Conservation (phyloP, 1,139 yeast genomes). For the Wickerhamiella infanticola region DNA sequence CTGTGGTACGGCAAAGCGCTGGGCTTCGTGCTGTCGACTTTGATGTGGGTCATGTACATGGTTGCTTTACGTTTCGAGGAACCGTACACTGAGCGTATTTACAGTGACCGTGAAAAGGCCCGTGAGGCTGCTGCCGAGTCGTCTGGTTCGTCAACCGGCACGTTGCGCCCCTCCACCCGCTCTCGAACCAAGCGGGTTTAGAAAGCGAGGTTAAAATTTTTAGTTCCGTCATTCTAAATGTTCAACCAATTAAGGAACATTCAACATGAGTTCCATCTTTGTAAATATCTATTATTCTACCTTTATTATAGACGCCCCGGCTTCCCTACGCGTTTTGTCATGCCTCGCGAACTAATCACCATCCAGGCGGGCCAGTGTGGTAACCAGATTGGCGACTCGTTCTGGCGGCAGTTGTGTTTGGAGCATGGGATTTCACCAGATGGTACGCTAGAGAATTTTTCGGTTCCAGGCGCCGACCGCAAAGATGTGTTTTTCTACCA, state of each 20-base stretch:
- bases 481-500: slow-evolving; percentile 74
- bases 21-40: slow-evolving; percentile 54
- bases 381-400: slow-evolving; percentile 84
- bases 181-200: not conserved
- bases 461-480: slow-evolving; percentile 39
- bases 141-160: not conserved
- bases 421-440: slow-evolving; percentile 79
- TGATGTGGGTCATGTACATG: slow-evolving; percentile 69
- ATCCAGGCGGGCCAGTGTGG: slow-evolving; percentile 85
- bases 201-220: not conserved
- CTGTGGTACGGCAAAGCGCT: slow-evolving; percentile 82
- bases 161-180: not conserved
- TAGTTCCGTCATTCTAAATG: not conserved
- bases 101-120: slow-evolving; percentile 40
- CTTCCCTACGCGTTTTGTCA: not conserved
- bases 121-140: not conserved
- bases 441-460: slow-evolving; percentile 35
- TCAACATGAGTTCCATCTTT: not conserved
- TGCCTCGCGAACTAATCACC: slow-evolving; percentile 47
- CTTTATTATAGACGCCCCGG: not conserved
- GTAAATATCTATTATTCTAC: not conserved
- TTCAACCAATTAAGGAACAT: not conserved
- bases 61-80: slow-evolving; percentile 83
- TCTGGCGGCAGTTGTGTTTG: slow-evolving; percentile 77
- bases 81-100: slow-evolving; percentile 87